A percentile compares a stretch with the other conserved stretches of the same genome.
These are phyloP conservation scores for Suillus lakei DNA, from an alignment of 768 basidiomycete genomes.

Conservation along the genomic window DNA sequence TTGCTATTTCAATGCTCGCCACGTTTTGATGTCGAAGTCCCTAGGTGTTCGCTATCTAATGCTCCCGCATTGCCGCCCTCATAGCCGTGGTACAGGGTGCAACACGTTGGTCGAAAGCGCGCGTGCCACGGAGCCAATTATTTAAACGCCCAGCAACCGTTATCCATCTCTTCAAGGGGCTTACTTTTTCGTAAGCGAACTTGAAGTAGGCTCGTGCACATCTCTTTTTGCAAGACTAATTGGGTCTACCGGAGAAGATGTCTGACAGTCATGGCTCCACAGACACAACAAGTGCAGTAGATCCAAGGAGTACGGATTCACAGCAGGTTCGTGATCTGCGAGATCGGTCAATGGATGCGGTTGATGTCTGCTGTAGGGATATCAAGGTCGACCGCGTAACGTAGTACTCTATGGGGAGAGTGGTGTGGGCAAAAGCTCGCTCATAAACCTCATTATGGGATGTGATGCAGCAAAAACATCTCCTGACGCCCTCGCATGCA, in stretches of 20 bases:
- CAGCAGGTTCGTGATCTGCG: constrained; percentile 5
- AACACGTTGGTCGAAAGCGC: background rate
- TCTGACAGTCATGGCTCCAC: constrained; percentile 21
- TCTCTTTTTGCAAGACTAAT: background rate
- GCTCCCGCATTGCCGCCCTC: background rate
- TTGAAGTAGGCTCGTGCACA: background rate
- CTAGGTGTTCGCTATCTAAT: background rate
- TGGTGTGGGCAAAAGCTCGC: constrained; percentile 45
- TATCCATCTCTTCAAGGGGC: background rate
- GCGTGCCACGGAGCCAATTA: background rate
- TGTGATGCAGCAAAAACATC: constrained; percentile 34
- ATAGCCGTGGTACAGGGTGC: background rate
- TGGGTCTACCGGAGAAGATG: background rate
- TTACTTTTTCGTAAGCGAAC: background rate
- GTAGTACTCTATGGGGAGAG: constrained; percentile 41
- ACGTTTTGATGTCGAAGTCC: constrained; percentile 8
- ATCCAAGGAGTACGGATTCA: background rate
- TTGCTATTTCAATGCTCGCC: background rate
- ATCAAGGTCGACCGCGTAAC: constrained; percentile 24
- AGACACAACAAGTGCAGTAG: constrained; percentile 4
- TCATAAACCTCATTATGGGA: constrained; percentile 44
- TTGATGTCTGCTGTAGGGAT: background rate
- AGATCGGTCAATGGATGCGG: background rate
- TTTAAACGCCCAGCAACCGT: background rate
- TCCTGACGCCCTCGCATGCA: constrained; percentile 37